Conservation (phyloP, 805 yeast genomes). For the Blastobotrys robertii region DNA sequence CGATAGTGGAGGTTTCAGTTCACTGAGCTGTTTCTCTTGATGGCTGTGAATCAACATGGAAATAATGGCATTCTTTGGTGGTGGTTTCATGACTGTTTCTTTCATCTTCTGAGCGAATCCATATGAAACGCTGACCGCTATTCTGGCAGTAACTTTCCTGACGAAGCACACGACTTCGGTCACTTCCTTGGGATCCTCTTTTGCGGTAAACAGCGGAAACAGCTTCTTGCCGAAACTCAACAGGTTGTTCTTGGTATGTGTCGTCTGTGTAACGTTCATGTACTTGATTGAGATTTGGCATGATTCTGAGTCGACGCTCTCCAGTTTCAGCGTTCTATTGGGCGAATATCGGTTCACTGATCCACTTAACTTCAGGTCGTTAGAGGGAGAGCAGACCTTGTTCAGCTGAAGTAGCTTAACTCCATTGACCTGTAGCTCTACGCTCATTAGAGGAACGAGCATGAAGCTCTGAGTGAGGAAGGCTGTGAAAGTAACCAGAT, state of each 20-base stretch:
- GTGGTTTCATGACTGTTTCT: conserved; percentile 32
- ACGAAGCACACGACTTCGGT: conserved; percentile 24
- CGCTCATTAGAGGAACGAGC: conserved; percentile 24
- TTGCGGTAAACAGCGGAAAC: conserved; percentile 20
- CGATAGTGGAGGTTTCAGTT: conserved; percentile 25
- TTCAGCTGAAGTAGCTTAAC: conserved; percentile 19
- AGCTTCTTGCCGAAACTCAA: conserved; percentile 25
- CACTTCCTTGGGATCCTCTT: conserved; percentile 24
- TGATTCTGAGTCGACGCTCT: conserved; percentile 16
- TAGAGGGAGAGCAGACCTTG: conserved; percentile 19
- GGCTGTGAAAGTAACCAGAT: conserved; percentile 26
- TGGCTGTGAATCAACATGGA: conserved; percentile 24
- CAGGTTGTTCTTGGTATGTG: conserved; percentile 15
- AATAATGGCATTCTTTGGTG: conserved; percentile 28
- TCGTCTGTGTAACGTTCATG: conserved; percentile 28
- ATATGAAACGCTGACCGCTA: conserved; percentile 23
- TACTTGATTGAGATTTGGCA: conserved; percentile 25
- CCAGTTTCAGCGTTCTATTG: conserved; percentile 19
- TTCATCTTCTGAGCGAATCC: conserved; percentile 25
- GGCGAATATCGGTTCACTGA: conserved; percentile 19
- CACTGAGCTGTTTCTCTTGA: conserved; percentile 23
- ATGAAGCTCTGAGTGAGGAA: conserved; percentile 31
- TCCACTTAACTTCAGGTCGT: conserved; percentile 17
- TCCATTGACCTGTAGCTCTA: conserved; percentile 24
- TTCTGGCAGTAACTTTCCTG: conserved; percentile 24